Base-by-base conservation (phyloP, 495 filamentous ascomycete species). In the Aspergillus incahuasiensis region DNA sequence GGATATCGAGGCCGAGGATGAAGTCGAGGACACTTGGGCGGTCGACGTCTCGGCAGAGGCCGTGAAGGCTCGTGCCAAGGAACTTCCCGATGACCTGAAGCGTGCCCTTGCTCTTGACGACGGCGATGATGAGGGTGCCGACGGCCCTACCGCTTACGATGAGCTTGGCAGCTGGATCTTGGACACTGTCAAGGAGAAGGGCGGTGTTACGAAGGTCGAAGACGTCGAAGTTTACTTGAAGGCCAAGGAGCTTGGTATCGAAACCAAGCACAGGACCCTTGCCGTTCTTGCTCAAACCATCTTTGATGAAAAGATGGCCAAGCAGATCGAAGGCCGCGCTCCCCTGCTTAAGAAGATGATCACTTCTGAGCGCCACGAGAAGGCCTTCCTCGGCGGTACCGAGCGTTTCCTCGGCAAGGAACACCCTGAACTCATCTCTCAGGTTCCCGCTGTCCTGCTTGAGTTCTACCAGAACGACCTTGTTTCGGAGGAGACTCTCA, bases 41-140 rank as follows among this genome's bases (percentile, higher is more conserved):
- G 89, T 97, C 51, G 94, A 98, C 68, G 88, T 92, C 72, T 96
- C 92, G 55, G 89, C 88, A 62, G 92, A 91, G 67, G 94, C 94
- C 59, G 88, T 98, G 79, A 90, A 86, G 73, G 92, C 92, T 59
- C 94, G 94, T 74, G 88, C 89, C 64, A 86, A 90, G 74, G 86
- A 91, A 45, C 88, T 97, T 21, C 91, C 94, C 25, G 84, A 83
- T 59, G 92, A 97, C 63, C 84, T 97, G 66, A 95, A 95, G 81
- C 85, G 87, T 63, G 86, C 90, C 54, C 83, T 97, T 56, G 88
- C 88, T 56, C 79, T 96, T 56, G 87, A 90, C 56, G 90, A 86
- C 30, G 91, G 82, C 16, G 90, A 92, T 30, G 92, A 95, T 15
- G 90, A 90, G 30, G 89, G 92, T 42, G 89, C 82, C 57, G 90